Base-by-base conservation (phyloP, 331 rosid species). In the Malus hybrid region DNA sequence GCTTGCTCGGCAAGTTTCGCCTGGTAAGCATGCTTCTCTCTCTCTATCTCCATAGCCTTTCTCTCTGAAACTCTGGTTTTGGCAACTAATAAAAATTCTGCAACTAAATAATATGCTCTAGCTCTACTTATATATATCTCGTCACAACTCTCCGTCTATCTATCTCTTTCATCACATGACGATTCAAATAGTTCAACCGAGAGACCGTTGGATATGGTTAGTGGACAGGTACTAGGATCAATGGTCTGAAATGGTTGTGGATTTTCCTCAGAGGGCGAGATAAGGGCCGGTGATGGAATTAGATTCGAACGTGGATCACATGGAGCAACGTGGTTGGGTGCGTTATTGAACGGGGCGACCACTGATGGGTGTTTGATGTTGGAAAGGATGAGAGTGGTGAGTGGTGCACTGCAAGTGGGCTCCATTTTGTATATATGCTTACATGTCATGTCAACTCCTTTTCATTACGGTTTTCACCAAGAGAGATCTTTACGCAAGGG, bases 1-100 rank as follows among this genome's bases (percentile, higher is more conserved):
- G 86, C 81, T 76, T 79, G 86, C 66, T 83, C 86, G 0, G 81
- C 79, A 80, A 83, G 83, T 39, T 72, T 79, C 34, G 86, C 83
- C 70, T 34, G 36, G 80, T 83, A 83, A 27, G 71, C 86, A 39
- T 31, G 75, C 1, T 67, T 72, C 72, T 83, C 78, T 28, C 86
- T 83, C 60, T 70, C 83, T 15, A 56, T 74, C 83, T 82, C 78
- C 80, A 75, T 75, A 16, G 78, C 28, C 65, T 24, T 5, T 52
- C 65, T 50, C 54, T 65, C 28, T 33, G 24, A 36, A 68, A 13
- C 29, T 48, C 20, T 27, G 39, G 8, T 13, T 64, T 52, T n/a
- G 78, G 65, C 20, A 65, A 66, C 63, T 14, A 8, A 1, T 34
- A 20, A 19, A 33, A 6, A 18, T 52, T 16, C 36, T 3, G 36